Conservation (phyloP, 495 filamentous ascomycete species). For the Clavariopsis aquatica region DNA sequence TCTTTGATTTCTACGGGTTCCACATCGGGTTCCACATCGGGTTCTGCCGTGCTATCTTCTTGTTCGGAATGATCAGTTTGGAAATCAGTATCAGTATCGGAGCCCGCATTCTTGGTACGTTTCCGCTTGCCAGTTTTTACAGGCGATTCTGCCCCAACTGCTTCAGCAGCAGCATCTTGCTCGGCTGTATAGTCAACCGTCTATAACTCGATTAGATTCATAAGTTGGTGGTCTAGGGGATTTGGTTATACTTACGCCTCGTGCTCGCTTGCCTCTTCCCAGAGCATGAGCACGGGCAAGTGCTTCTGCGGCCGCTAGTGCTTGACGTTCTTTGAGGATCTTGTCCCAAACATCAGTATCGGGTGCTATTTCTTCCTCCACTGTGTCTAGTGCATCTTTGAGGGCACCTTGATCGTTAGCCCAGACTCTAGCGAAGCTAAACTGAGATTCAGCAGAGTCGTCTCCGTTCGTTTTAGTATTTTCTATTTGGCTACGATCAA, state of each 20-base stretch:
- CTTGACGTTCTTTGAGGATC: constrained; percentile 80
- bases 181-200: constrained; percentile 20
- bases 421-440: constrained; percentile 92
- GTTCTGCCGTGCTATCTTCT: constrained; percentile 43
- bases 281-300: constrained; percentile 65
- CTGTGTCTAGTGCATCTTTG: constrained; percentile 59
- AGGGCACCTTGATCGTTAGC: constrained; percentile 72
- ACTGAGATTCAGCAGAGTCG: constrained; percentile 70
- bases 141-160: constrained; percentile 14
- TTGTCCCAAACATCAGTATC: constrained; percentile 81
- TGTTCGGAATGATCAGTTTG: constrained; percentile 44
- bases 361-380: constrained; percentile 49
- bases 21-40: constrained; percentile 39
- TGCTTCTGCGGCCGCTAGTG: constrained; percentile 67
- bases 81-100: constrained; percentile 57
- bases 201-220: no score
- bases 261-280: constrained; percentile 76
- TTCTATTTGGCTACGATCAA: constrained; percentile 82
- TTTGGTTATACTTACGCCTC: constrained; percentile 52
- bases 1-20: constrained; percentile 27
- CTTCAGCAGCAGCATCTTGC: constrained; percentile 31
- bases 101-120: constrained; percentile 39
- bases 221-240: background rate
- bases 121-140: constrained; percentile 37
- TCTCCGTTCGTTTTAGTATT: constrained; percentile 61